Evolutionary conservation across 2,329 filamentous ascomycete species (phyloP).

Genomic region (Chaetomium sp.): DNA sequence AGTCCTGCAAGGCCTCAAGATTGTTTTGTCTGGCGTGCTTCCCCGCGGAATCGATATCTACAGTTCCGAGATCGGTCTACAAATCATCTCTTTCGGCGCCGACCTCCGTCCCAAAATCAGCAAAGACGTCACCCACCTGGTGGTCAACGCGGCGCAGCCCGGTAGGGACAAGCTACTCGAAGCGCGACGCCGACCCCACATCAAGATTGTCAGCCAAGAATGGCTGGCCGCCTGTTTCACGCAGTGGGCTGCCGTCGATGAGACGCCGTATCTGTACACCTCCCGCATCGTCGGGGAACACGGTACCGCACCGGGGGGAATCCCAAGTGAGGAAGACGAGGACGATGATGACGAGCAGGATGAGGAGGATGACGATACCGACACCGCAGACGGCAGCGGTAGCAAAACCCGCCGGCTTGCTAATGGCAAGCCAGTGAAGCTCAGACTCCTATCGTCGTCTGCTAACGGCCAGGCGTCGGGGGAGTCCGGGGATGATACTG

Average conservation of each 20-base stretch:
- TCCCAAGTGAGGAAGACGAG: conserved; percentile 1
- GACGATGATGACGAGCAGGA: conserved; percentile 35
- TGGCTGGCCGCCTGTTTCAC: conserved; percentile 84
- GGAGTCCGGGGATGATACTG: conserved; percentile 35
- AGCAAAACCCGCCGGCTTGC: background rate
- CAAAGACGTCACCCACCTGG: conserved; percentile 64
- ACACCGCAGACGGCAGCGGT: background rate
- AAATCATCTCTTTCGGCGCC: conserved; percentile 81
- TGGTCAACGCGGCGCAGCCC: conserved; percentile 62
- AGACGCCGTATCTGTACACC: conserved; percentile 66
- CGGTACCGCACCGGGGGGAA: conserved; percentile 10
- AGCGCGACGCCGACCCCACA: conserved; percentile 68
- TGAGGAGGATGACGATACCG: conserved; percentile 27
- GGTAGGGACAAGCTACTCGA: conserved; percentile 88
- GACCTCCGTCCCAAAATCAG: conserved; percentile 51
- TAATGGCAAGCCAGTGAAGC: background rate
- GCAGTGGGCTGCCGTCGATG: conserved; percentile 75
- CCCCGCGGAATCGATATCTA: conserved; percentile 74
- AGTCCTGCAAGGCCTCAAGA: conserved; percentile 66
- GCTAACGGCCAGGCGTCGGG: conserved; percentile 13
- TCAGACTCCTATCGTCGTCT: background rate
- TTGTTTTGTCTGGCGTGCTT: conserved; percentile 88
- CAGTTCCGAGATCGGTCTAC: conserved; percentile 78
- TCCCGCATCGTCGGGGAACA: conserved; percentile 59
- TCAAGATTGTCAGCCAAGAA: conserved; percentile 86